Evolutionary conservation across 768 basidiomycete species (phyloP).

Genomic region (Tricholomella constricta): DNA sequence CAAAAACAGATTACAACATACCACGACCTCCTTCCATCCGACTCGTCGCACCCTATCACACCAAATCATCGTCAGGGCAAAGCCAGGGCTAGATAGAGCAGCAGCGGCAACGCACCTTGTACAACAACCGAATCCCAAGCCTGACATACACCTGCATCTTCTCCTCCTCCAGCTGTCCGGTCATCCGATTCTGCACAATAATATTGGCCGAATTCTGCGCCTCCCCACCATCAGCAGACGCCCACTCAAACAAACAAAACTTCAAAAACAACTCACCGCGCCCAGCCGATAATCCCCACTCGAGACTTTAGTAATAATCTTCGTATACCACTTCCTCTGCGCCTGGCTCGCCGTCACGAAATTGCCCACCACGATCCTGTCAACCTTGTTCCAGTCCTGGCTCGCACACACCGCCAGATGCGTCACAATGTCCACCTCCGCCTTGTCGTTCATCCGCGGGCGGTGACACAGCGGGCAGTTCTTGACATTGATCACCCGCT

Average conservation of each 20-base stretch:
- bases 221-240: slow-evolving; percentile 1
- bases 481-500: slow-evolving; percentile 94
- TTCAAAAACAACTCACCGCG: slow-evolving; percentile 60
- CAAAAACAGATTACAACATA: slow-evolving; percentile 37
- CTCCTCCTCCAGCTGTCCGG: slow-evolving; percentile 93
- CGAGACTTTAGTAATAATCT: slow-evolving; percentile 83
- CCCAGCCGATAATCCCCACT: slow-evolving; percentile 88
- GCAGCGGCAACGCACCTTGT: slow-evolving; percentile 54
- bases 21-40: slow-evolving; percentile 89
- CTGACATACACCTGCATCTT: slow-evolving; percentile 96
- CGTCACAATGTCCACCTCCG: slow-evolving; percentile 93
- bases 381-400: slow-evolving; percentile 88
- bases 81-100: too few species aligned
- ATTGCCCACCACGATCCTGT: slow-evolving; percentile 88
- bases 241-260: slow-evolving; percentile 6
- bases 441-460: slow-evolving; percentile 80
- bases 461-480: slow-evolving; percentile 94
- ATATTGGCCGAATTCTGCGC: slow-evolving; percentile 94
- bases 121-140: slow-evolving; percentile 88
- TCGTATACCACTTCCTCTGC: slow-evolving; percentile 96
- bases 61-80: not conserved
- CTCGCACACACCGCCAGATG: slow-evolving; percentile 97
- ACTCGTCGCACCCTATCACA: slow-evolving; percentile 69
- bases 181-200: slow-evolving; percentile 91
- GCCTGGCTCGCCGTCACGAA: slow-evolving; percentile 95